phyloP scores from a whole-genome alignment of 768 basidiomycete species.

The Macrolepiota dolichaula region DNA sequence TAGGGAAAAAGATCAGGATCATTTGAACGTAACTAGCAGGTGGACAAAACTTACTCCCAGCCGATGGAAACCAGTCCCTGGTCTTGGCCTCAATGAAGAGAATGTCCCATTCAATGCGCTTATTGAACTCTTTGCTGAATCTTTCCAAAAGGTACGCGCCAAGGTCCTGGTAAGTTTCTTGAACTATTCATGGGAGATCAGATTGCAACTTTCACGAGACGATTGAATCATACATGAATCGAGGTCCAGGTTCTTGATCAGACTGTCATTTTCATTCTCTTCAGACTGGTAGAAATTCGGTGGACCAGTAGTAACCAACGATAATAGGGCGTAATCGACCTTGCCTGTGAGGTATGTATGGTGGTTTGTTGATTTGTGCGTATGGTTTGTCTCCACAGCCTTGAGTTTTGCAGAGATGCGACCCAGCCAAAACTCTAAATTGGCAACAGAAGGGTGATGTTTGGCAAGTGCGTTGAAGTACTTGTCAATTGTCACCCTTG shows the following conservation, averaged over 20 bases:
- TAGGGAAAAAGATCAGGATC: background rate
- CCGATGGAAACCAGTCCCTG: background rate
- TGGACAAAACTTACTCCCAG: background rate
- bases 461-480: background rate
- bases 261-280: background rate
- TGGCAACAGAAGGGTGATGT: background rate
- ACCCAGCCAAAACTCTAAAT: background rate
- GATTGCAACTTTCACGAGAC: background rate
- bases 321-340: background rate
- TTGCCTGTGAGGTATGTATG: background rate
- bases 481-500: background rate
- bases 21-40: background rate
- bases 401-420: background rate
- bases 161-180: background rate
- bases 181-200: background rate
- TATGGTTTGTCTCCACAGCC: background rate
- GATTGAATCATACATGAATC: background rate
- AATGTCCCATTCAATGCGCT: background rate
- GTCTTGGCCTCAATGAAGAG: background rate
- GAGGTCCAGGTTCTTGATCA: background rate
- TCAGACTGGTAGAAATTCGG: background rate
- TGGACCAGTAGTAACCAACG: background rate
- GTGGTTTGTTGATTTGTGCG: background rate
- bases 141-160: background rate
- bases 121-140: background rate